These are phyloP conservation scores for Chenopodium formosanum DNA, from an alignment of 148 eudicot genomes.

Conservation along the genomic window DNA sequence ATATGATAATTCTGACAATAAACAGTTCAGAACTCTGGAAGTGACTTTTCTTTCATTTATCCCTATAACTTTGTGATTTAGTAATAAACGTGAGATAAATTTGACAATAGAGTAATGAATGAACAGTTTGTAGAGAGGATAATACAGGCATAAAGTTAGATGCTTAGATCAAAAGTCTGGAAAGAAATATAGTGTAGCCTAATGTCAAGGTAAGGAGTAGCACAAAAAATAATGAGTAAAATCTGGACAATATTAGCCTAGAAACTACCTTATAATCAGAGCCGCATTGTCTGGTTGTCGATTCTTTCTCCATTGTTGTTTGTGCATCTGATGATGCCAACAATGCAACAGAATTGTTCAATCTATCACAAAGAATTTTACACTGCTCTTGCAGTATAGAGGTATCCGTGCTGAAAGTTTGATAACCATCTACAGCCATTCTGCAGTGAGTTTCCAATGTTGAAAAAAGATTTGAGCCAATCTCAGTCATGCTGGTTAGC, in stretches of 20 bases:
- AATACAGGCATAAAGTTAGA: background rate
- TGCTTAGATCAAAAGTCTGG: constrained; percentile 14
- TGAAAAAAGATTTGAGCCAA: constrained; percentile 65
- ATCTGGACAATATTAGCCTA: constrained; percentile 43
- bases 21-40: background rate
- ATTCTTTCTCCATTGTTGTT: constrained; percentile 25
- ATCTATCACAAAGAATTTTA: constrained; percentile 46
- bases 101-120: background rate
- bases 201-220: constrained; percentile 43
- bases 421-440: constrained; percentile 38
- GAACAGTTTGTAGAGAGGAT: background rate
- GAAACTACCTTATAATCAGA: constrained; percentile 71
- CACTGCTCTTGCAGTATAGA: constrained; percentile 49
- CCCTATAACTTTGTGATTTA: background rate
- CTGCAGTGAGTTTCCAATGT: constrained; percentile 62
- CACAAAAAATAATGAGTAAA: constrained; percentile 38
- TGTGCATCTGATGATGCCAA: constrained; percentile 40
- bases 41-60: background rate
- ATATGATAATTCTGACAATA: background rate
- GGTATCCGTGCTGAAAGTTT: constrained; percentile 31
- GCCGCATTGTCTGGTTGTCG: constrained; percentile 23
- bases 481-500: constrained; percentile 57
- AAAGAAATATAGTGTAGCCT: constrained; percentile 33
- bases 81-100: background rate
- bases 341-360: constrained; percentile 44